A percentile compares a stretch with the other conserved stretches of the same genome.
These are phyloP conservation scores for Physcomitrellopsis africana DNA, from an alignment of 225 moss, liverwort and hornwort genomes.

Conservation along the genomic window DNA sequence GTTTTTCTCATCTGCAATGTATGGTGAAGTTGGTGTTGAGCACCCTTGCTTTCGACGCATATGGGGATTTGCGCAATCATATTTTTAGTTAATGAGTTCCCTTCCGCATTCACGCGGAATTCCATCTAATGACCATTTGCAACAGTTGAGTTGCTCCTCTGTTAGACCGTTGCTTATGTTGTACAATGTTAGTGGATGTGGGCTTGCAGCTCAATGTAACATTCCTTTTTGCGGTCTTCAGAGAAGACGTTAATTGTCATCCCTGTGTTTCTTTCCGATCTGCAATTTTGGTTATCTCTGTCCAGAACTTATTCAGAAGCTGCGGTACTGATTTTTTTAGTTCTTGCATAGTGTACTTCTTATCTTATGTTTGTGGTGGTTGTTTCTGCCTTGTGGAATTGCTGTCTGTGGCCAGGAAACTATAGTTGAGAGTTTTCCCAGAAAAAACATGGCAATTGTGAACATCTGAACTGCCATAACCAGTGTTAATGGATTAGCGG, in stretches of 20 bases:
- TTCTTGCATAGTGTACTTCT: too few species aligned
- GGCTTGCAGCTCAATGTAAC: slow-evolving; percentile 39
- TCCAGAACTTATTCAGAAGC: too few species aligned
- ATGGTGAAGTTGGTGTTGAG: slow-evolving; percentile 36
- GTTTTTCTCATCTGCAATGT: slow-evolving; percentile 36
- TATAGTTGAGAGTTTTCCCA: too few species aligned
- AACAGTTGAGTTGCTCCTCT: slow-evolving; percentile 36
- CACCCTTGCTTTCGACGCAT: slow-evolving; percentile 19
- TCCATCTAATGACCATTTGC: not conserved
- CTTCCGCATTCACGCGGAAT: slow-evolving; percentile 20
- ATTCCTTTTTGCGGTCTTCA: slow-evolving; percentile 38
- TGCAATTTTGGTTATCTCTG: too few species aligned
- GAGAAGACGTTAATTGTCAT: not conserved
- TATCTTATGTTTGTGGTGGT: too few species aligned
- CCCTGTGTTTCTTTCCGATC: slow-evolving; percentile 5
- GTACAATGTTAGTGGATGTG: slow-evolving; percentile 34
- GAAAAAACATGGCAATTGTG: too few species aligned
- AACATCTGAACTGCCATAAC: too few species aligned
- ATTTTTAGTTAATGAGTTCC: slow-evolving; percentile 30
- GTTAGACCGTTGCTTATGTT: slow-evolving; percentile 24
- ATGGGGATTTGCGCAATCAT: slow-evolving; percentile 22
- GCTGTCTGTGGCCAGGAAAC: too few species aligned
- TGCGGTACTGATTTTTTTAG: too few species aligned
- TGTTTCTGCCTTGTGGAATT: too few species aligned
- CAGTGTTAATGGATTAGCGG: too few species aligned